phyloP scores from a whole-genome alignment of 352 stramenopile species.

The Pythium dissotocum region DNA sequence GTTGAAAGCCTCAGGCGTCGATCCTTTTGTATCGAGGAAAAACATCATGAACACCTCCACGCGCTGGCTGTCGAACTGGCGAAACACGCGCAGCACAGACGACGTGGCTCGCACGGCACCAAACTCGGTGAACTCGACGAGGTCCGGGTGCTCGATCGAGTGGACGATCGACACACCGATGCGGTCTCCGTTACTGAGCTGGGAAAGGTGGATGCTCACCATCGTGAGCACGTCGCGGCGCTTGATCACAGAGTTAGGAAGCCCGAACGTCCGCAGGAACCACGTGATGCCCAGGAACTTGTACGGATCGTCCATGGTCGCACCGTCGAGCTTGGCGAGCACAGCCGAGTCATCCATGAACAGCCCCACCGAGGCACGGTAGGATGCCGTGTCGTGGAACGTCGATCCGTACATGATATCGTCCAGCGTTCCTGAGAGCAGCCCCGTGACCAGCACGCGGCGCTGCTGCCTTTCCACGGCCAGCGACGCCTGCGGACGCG shows the following conservation, averaged over 20 bases:
- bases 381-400: conserved; percentile 40
- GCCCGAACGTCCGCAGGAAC: conserved; percentile 10
- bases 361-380: conserved; percentile 35
- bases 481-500: neutral
- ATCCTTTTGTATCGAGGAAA: conserved; percentile 28
- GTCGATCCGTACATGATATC: conserved; percentile 53
- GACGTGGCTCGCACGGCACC: conserved; percentile 37
- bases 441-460: conserved; percentile 31
- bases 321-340: conserved; percentile 30
- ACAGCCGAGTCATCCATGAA: conserved; percentile 33
- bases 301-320: conserved; percentile 33
- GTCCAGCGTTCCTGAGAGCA: conserved; percentile 42
- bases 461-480: neutral
- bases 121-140: conserved; percentile 35
- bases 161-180: conserved; percentile 51
- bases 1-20: conserved; percentile 8
- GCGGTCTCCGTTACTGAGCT: conserved; percentile 35
- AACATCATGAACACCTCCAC: conserved; percentile 53
- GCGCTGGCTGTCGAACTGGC: conserved; percentile 37
- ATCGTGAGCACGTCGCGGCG: conserved; percentile 46
- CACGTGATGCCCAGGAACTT: conserved; percentile 39
- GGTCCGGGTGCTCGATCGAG: conserved; percentile 46
- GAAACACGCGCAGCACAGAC: conserved; percentile 42
- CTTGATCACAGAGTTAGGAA: conserved; percentile 21
- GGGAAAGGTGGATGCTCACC: neutral